A percentile compares a stretch with the other conserved stretches of the same genome.
Evolutionary conservation across 2,329 filamentous ascomycete species (phyloP).

Genomic region (Talaromyces rugulosus): DNA sequence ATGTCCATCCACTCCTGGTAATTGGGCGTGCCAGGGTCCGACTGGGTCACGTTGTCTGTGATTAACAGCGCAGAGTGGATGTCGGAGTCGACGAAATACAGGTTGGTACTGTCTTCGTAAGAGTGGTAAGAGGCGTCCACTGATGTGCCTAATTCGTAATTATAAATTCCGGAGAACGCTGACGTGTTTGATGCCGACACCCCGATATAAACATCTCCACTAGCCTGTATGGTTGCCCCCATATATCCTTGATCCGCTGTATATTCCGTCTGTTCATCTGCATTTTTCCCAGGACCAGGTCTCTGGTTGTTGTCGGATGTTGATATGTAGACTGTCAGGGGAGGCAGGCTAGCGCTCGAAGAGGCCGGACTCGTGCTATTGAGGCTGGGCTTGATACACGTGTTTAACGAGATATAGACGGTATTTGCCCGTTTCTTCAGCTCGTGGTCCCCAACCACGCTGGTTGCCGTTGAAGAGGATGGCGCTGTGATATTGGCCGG

Average conservation of each 20-base stretch:
- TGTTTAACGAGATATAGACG: conserved; percentile 81
- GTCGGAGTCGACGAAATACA: conserved; percentile 84
- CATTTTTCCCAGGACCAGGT: conserved; percentile 58
- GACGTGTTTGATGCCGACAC: conserved; percentile 67
- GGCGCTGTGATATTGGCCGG: conserved; percentile 18
- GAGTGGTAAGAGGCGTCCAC: conserved; percentile 73
- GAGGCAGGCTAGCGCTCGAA: conserved; percentile 52
- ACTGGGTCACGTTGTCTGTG: conserved; percentile 62
- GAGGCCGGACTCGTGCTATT: conserved; percentile 44
- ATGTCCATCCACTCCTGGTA: conserved; percentile 56
- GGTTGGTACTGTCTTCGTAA: conserved; percentile 48
- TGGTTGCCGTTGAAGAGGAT: neutral
- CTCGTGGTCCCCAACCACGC: conserved; percentile 17
- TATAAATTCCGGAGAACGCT: conserved; percentile 64
- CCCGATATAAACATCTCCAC: conserved; percentile 69
- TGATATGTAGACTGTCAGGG: conserved; percentile 76
- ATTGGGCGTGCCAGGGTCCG: conserved; percentile 43
- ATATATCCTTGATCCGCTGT: conserved; percentile 67
- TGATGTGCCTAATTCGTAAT: conserved; percentile 77
- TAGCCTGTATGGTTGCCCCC: conserved; percentile 56
- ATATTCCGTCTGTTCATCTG: conserved; percentile 37
- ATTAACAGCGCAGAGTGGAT: conserved; percentile 71
- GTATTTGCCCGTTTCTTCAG: conserved; percentile 27
- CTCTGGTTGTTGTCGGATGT: conserved; percentile 58
- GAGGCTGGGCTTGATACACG: conserved; percentile 69